Evolutionary conservation across 805 yeast genomes (phyloP).

Genomic region (Zygosaccharomyces siamensis): DNA sequence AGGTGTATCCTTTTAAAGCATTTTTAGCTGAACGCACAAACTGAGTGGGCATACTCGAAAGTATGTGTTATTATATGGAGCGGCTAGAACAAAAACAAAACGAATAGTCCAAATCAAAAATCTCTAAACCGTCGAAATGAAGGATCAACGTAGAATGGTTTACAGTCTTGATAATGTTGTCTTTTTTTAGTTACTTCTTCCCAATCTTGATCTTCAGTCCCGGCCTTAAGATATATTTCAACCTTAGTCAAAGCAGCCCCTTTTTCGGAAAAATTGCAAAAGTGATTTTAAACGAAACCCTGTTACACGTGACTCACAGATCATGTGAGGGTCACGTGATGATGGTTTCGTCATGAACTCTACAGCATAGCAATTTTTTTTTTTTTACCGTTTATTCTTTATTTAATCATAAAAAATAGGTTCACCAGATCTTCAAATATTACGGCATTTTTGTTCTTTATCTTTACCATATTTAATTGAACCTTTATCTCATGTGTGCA

Average conservation of each 20-base stretch:
- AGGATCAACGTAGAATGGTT: background rate
- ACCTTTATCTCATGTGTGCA: background rate
- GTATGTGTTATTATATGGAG: background rate
- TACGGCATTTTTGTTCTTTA: too few species aligned
- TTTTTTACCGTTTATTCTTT: too few species aligned
- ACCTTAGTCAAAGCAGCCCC: conserved; percentile 4
- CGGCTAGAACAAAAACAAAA: background rate
- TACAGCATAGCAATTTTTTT: too few species aligned
- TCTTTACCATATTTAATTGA: too few species aligned
- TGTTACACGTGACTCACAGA: background rate
- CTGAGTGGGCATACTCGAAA: conserved; percentile 57
- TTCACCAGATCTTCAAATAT: too few species aligned
- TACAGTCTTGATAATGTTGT: background rate
- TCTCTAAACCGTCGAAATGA: background rate
- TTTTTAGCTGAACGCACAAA: conserved; percentile 81
- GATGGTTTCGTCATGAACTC: too few species aligned
- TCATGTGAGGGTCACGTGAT: background rate
- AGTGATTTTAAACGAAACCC: background rate
- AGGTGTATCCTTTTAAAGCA: conserved; percentile 68
- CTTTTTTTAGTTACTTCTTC: background rate
- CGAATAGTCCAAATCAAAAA: background rate
- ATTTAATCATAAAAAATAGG: too few species aligned
- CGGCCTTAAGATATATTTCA: conserved; percentile 1
- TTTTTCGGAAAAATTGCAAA: background rate
- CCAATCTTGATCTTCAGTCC: background rate